Base-by-base conservation (phyloP, 352 stramenopile genomes). In the Pythium aristosporum region DNA sequence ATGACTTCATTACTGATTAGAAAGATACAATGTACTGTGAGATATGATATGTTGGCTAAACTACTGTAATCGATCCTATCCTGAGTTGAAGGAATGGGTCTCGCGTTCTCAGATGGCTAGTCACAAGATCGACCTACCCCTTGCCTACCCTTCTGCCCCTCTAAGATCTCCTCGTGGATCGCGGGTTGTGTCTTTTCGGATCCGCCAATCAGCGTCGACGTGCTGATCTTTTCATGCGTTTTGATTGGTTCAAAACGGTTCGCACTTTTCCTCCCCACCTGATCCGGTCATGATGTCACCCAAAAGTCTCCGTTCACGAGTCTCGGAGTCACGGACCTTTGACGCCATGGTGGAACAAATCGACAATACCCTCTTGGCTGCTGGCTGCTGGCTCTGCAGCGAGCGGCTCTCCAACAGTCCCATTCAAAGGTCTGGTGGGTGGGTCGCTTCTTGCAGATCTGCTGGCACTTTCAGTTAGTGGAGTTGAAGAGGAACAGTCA, bases 161-260 rank as follows among this genome's bases (percentile, higher is more conserved):
- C 18, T 5, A 72, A 68, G 65, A 72, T 72, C 65, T 61, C 34
- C 34, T 59, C 6, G 6, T 63, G 46, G 65, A 71, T 71, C 65
- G 57, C 18, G 44, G 49, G 52, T 43, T 62, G n/a, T 43, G 55
- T 30, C 21, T 62, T 30, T 56, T 43, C 18, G 36, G 46, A 53
- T 61, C 44, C 60, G 53, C 52, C 61, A 68, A 67, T 61, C 18
- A 50, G 21, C 11, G 3, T 34, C 41, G 15, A n/a, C 12, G 25
- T 48, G 48, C 43, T n/a, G 47, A 37, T 30, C 25, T 30, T 30
- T 30, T 30, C 3, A 30, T 30, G 49, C 25, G 41, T 21, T 43
- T 20, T 57, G 49, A 65, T 70, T 70, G 63, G 63, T 42, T 50
- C 25, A 36, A 62, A 62, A 43, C 49, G n/a, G 1, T 50, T 50